Evolutionary conservation across 1,139 yeast genomes (phyloP).

Genomic region (Debaryomycetaceae sp.): DNA sequence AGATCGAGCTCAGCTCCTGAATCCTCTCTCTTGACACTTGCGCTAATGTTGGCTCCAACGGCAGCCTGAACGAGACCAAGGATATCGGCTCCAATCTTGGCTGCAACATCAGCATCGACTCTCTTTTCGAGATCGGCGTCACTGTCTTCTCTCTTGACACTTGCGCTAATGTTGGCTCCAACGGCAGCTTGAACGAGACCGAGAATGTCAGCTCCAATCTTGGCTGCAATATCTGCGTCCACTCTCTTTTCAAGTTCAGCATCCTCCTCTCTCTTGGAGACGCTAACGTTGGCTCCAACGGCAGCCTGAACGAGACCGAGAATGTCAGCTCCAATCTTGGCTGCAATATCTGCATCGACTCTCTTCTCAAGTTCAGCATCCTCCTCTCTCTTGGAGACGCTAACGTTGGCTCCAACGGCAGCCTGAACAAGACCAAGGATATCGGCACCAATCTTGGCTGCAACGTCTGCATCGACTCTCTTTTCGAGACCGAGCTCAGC

Average conservation of each 20-base stretch:
- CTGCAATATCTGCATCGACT: neutral
- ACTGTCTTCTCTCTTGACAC: neutral
- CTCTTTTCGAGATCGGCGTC: slow-evolving; percentile 3
- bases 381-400: neutral
- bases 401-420: neutral
- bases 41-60: neutral
- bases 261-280: slow-evolving; percentile 2
- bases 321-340: neutral
- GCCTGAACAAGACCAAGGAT: slow-evolving; percentile 9
- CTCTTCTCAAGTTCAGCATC: neutral
- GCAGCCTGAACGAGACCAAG: neutral
- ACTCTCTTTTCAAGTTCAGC: slow-evolving; percentile 8
- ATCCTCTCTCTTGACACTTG: slow-evolving; percentile 6
- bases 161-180: neutral
- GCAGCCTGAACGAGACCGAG: neutral
- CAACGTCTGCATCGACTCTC: slow-evolving; percentile 9
- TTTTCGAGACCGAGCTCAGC: slow-evolving; percentile 11
- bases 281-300: neutral
- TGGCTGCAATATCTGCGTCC: neutral
- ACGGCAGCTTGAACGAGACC: neutral
- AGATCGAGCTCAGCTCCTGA: neutral
- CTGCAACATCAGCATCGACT: slow-evolving; percentile 9
- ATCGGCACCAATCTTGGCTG: slow-evolving; percentile 8
- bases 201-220: slow-evolving; percentile 4
- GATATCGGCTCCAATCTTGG: slow-evolving; percentile 6